Evolutionary conservation across 2,329 filamentous ascomycete species (phyloP).

Genomic region (Cyclaneusma minus): DNA sequence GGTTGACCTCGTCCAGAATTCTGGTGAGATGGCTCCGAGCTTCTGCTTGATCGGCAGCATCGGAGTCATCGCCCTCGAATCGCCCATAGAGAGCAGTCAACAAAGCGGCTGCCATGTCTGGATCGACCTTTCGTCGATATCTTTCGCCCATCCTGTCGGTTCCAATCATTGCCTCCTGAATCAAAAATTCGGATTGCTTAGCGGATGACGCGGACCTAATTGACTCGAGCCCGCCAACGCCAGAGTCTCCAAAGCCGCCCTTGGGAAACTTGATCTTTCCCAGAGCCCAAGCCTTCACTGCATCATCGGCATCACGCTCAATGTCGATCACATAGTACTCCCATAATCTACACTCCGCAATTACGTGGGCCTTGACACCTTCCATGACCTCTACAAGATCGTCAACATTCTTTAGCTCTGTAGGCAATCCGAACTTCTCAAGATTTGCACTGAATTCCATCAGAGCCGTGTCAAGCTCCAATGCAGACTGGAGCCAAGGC

Average conservation of each 20-base stretch:
- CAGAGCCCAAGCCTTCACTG: slow-evolving; percentile 55
- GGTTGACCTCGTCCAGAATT: slow-evolving; percentile 70
- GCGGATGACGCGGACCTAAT: slow-evolving; percentile 39
- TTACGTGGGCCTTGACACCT: slow-evolving; percentile 64
- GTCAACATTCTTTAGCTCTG: slow-evolving; percentile 49
- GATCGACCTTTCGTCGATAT: slow-evolving; percentile 56
- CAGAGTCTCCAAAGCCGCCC: slow-evolving; percentile 29
- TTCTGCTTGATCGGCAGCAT: slow-evolving; percentile 32
- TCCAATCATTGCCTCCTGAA: slow-evolving; percentile 52
- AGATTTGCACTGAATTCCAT: slow-evolving; percentile 46
- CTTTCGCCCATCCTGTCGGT: slow-evolving; percentile 65
- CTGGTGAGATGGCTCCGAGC: slow-evolving; percentile 39
- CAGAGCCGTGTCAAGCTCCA: slow-evolving; percentile 69
- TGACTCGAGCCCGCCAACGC: slow-evolving; percentile 31
- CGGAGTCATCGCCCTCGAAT: slow-evolving; percentile 35
- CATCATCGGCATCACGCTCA: slow-evolving; percentile 51
- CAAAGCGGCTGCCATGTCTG: slow-evolving; percentile 53
- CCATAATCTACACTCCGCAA: slow-evolving; percentile 70
- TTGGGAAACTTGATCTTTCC: slow-evolving; percentile 40
- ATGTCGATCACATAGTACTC: slow-evolving; percentile 84
- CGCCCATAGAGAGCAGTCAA: slow-evolving; percentile 54
- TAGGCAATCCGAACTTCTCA: slow-evolving; percentile 57
- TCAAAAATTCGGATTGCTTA: slow-evolving; percentile 38
- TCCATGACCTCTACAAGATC: slow-evolving; percentile 75
- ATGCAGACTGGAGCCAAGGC: slow-evolving; percentile 56